Evolutionary conservation across 2,329 filamentous ascomycete genomes (phyloP).

Genomic region (Xylaria sp.): DNA sequence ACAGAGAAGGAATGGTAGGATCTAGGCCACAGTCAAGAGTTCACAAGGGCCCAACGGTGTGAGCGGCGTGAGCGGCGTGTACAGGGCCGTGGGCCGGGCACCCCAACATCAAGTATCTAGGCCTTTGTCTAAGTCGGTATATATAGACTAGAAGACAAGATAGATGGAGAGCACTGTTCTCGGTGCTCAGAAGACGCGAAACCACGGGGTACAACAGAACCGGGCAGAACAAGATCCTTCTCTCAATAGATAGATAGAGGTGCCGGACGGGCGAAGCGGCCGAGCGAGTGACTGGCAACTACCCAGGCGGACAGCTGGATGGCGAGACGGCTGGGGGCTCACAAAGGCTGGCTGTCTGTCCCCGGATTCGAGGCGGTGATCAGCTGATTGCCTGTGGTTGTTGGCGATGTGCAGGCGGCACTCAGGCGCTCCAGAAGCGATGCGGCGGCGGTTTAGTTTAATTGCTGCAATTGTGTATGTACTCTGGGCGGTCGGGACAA

Average conservation of each 20-base stretch:
- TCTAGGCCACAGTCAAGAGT: slow-evolving; percentile 5
- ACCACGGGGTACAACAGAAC: slow-evolving; percentile 8
- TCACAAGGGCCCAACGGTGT: background rate
- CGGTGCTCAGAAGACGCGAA: background rate
- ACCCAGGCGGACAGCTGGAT: slow-evolving; percentile 10
- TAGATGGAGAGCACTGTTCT: background rate
- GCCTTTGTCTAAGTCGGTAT: background rate
- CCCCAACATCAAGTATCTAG: background rate
- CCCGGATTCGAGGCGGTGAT: slow-evolving; percentile 10
- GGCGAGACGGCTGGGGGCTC: background rate
- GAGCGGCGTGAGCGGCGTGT: background rate
- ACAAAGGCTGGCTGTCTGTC: background rate
- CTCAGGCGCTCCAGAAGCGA: background rate
- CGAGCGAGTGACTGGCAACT: background rate
- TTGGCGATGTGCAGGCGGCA: background rate
- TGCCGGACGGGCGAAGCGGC: background rate
- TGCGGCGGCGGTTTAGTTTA: slow-evolving; percentile 4
- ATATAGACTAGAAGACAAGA: background rate
- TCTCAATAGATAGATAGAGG: slow-evolving; percentile 1
- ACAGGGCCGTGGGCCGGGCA: background rate
- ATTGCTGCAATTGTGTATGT: background rate
- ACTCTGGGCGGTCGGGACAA: background rate
- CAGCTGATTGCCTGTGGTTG: slow-evolving; percentile 22
- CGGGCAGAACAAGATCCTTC: slow-evolving; percentile 4
- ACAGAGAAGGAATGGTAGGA: slow-evolving; percentile 9